Conservation (phyloP, 2,329 filamentous ascomycete genomes). For the Bipolaris gigantea region DNA sequence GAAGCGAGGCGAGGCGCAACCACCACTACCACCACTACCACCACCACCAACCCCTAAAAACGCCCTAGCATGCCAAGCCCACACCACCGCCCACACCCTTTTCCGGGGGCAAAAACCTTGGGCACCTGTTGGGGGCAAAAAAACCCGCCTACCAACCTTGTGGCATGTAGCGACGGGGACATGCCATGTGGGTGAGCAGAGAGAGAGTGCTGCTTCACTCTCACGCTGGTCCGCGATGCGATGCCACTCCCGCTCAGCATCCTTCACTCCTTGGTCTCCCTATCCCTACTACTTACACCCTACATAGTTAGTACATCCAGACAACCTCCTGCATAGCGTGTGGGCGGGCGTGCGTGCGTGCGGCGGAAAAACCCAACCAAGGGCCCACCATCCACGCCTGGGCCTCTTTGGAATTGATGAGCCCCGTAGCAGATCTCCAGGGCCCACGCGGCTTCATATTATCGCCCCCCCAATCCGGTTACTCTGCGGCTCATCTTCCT, state of each 20-base stretch:
- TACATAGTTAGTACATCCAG: no score
- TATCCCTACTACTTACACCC: no score
- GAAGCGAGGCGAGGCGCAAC: not conserved
- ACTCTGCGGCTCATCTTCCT: slow-evolving; percentile 24
- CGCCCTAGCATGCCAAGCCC: not conserved
- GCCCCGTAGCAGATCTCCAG: slow-evolving; percentile 21
- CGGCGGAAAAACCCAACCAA: slow-evolving; percentile 1
- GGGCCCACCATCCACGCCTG: slow-evolving; percentile 10
- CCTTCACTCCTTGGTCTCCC: not conserved
- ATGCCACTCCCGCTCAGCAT: not conserved
- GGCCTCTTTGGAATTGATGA: slow-evolving; percentile 16
- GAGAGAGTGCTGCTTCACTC: no score
- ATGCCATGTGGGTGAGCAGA: no score
- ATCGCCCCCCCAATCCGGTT: slow-evolving; percentile 19
- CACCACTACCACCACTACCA: no score
- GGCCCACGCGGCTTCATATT: slow-evolving; percentile 21
- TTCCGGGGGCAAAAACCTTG: not conserved
- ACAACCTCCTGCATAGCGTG: not conserved
- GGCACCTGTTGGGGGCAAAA: not conserved
- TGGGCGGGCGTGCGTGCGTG: not conserved
- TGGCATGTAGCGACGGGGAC: no score
- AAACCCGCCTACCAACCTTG: not conserved
- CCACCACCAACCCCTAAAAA: not conserved
- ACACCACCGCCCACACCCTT: not conserved
- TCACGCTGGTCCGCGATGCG: no score